A percentile compares a stretch with the other conserved stretches of the same genome.
Conservation (phyloP, 164 flowering plant genomes). For the Santalum album region DNA sequence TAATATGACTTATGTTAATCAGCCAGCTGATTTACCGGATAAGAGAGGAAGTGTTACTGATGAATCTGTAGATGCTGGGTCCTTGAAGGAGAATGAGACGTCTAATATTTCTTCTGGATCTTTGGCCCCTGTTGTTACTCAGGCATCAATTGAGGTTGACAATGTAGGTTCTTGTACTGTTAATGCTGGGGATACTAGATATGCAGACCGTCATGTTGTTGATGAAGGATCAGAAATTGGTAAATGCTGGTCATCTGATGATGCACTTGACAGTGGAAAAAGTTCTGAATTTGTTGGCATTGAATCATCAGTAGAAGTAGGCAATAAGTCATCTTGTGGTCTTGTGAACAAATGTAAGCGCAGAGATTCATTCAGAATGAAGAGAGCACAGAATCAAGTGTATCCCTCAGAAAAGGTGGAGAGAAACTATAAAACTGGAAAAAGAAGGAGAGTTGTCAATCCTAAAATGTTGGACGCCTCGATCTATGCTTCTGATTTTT, state of each 20-base stretch:
- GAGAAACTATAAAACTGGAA: constrained; percentile 17
- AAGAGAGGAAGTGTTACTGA: constrained; percentile 10
- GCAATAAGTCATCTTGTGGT: constrained; percentile 18
- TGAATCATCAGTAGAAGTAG: constrained; percentile 13
- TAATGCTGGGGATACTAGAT: constrained; percentile 22
- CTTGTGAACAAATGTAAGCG: constrained; percentile 30
- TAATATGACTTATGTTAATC: constrained; percentile 13
- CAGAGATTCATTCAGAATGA: constrained; percentile 27
- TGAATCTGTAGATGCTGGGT: constrained; percentile 23
- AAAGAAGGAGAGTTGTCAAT: constrained; percentile 25
- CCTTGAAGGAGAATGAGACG: constrained; percentile 38
- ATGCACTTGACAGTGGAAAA: constrained; percentile 29
- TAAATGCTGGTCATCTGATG: constrained; percentile 48
- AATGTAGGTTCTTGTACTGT: constrained; percentile 30
- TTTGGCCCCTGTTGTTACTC: constrained; percentile 52
- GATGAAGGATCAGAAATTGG: constrained; percentile 55
- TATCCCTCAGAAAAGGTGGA: constrained; percentile 15
- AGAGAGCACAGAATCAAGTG: constrained; percentile 17
- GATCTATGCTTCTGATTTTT: constrained; percentile 15
- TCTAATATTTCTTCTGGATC: constrained; percentile 48
- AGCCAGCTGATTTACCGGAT: constrained; percentile 14
- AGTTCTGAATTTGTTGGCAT: constrained; percentile 23
- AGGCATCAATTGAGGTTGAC: constrained; percentile 33
- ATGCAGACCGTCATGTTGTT: constrained; percentile 14
- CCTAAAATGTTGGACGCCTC: constrained; percentile 28